Conservation (phyloP, 108 stramenopile genomes). For the Pseudonitzschia pungens region DNA sequence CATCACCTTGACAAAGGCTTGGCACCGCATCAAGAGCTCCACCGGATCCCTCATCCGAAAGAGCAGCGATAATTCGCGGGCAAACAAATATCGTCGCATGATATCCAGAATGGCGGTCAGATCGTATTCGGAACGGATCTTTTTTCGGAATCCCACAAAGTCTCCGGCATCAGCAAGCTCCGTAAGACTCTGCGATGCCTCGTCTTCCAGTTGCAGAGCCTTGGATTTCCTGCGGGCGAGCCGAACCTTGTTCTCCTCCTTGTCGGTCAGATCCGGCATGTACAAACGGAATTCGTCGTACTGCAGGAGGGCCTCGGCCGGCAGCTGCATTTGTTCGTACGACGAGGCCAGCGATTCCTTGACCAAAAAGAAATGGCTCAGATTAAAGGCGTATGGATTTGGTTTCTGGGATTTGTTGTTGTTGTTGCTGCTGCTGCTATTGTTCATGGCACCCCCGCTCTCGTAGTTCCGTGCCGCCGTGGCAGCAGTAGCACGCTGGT, state of each 20-base stretch:
- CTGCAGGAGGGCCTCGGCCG: constrained; percentile 71
- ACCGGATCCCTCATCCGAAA: constrained; percentile 66
- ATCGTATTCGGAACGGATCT: constrained; percentile 49
- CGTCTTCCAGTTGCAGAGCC: constrained; percentile 21
- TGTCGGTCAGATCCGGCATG: constrained; percentile 52
- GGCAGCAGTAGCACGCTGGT: constrained; percentile 44
- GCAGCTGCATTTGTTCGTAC: constrained; percentile 82
- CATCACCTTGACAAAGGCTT: constrained; percentile 53
- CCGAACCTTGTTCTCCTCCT: constrained; percentile 22
- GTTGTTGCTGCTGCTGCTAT: constrained; percentile 2
- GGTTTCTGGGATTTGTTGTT: background rate
- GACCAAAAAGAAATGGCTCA: constrained; percentile 75
- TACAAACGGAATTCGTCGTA: constrained; percentile 78
- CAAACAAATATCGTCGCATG: constrained; percentile 65
- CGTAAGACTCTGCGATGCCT: constrained; percentile 6
- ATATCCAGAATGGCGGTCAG: constrained; percentile 48
- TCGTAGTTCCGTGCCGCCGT: constrained; percentile 29
- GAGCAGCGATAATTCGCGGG: constrained; percentile 59
- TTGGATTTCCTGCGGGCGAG: constrained; percentile 19
- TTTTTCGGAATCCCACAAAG: constrained; percentile 52
- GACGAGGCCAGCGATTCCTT: constrained; percentile 83
- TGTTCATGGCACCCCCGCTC: background rate
- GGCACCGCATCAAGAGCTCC: constrained; percentile 53
- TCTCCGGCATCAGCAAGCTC: constrained; percentile 67
- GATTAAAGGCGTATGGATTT: constrained; percentile 48